phyloP scores from a whole-genome alignment of 202 grass and related monocot genomes.

The Bolboschoenoplectus hybrid region DNA sequence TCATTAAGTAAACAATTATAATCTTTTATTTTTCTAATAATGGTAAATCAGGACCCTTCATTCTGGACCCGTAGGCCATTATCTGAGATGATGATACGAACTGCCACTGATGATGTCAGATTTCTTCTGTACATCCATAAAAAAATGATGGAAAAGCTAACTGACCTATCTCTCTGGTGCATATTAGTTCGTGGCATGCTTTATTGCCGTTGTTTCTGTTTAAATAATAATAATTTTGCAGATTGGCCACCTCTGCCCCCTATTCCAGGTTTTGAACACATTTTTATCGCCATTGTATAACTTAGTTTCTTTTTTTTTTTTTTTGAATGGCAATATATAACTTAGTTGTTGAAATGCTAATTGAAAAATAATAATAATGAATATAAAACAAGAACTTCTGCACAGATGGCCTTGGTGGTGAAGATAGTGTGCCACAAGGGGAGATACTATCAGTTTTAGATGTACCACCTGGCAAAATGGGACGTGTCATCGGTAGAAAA shows the following conservation, averaged over 20 bases:
- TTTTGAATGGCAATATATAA: too few relatives aligned
- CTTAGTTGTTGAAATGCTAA: slow-evolving; percentile 29
- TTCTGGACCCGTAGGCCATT: slow-evolving; percentile 85
- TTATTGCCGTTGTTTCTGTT: slow-evolving; percentile 91
- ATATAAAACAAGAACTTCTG: background rate
- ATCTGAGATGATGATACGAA: slow-evolving; percentile 86
- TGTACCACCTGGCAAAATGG: slow-evolving; percentile 98
- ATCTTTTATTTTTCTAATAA: background rate
- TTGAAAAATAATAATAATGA: background rate
- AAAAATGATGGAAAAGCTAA: slow-evolving; percentile 88
- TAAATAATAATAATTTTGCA: slow-evolving; percentile 66
- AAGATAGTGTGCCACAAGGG: slow-evolving; percentile 59
- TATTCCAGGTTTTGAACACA: slow-evolving; percentile 59
- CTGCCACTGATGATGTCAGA: slow-evolving; percentile 88
- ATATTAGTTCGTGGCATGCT: slow-evolving; percentile 69
- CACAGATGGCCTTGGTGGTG: slow-evolving; percentile 29
- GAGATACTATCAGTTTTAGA: slow-evolving; percentile 87
- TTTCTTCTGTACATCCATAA: slow-evolving; percentile 84
- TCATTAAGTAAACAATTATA: background rate
- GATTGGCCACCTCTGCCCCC: slow-evolving; percentile 85
- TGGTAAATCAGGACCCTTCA: slow-evolving; percentile 66
- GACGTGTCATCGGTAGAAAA: slow-evolving; percentile 87
- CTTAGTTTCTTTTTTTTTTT: too few relatives aligned
- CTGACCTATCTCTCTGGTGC: slow-evolving; percentile 62
- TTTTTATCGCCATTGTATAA: too few relatives aligned